phyloP scores from a whole-genome alignment of 805 yeast species.

The Suhomyces kilbournensis region DNA sequence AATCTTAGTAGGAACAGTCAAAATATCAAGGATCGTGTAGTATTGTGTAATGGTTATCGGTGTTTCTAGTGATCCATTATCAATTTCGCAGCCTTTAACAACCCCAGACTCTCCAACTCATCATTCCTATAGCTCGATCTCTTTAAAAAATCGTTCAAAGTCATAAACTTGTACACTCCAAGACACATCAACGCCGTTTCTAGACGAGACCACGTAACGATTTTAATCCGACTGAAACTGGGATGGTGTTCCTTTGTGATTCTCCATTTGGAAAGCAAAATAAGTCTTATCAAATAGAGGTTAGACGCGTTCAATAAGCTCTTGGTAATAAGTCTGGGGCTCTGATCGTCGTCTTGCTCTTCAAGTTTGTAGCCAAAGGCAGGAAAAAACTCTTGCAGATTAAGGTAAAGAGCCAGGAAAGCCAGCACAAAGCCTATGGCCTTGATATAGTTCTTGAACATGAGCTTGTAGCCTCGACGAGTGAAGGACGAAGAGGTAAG shows the following conservation, averaged over 20 bases:
- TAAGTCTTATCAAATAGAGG: constrained; percentile 31
- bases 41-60: no score
- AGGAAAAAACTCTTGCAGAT: constrained; percentile 20
- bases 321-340: constrained; percentile 16
- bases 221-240: constrained; percentile 22
- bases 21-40: no score
- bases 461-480: constrained; percentile 17
- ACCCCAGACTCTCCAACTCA: constrained; percentile 7
- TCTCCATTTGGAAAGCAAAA: constrained; percentile 42
- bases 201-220: constrained; percentile 29
- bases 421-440: constrained; percentile 34
- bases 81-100: constrained; percentile 16
- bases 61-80: no score
- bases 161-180: constrained; percentile 38
- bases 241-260: constrained; percentile 39
- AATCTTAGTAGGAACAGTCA: no score
- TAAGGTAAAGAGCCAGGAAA: constrained; percentile 23
- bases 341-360: background rate
- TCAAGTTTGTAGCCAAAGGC: constrained; percentile 13
- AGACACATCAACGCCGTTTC: constrained; percentile 34
- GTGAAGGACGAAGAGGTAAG: constrained; percentile 12
- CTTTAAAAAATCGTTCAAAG: constrained; percentile 30
- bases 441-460: constrained; percentile 35
- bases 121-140: constrained; percentile 12
- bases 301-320: constrained; percentile 27